Percentiles rank a stretch among this genome's conserved stretches.
Conservation (phyloP, 2,329 filamentous ascomycete genomes). For the Paecilomyces sp. region DNA sequence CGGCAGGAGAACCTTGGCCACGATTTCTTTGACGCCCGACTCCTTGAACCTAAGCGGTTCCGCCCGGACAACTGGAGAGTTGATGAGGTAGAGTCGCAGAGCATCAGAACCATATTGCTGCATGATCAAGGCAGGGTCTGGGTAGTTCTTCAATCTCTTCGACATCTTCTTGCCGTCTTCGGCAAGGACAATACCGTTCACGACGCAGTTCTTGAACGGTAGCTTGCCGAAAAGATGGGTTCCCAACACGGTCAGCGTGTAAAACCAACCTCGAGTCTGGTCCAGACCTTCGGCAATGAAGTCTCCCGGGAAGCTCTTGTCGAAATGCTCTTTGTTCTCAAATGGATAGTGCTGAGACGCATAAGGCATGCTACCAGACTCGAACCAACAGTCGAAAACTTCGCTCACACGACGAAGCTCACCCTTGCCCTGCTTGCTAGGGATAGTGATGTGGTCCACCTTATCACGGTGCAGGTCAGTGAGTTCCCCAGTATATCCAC, state of each 20-base stretch:
- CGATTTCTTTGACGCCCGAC: slow-evolving; percentile 85
- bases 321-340: slow-evolving; percentile 74
- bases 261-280: slow-evolving; percentile 96
- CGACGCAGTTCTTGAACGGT: slow-evolving; percentile 93
- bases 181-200: slow-evolving; percentile 88
- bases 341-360: slow-evolving; percentile 88
- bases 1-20: slow-evolving; percentile 81
- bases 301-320: slow-evolving; percentile 77
- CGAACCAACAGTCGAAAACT: slow-evolving; percentile 96
- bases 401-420: slow-evolving; percentile 73
- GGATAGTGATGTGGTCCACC: slow-evolving; percentile 90
- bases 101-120: slow-evolving; percentile 86
- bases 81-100: slow-evolving; percentile 90
- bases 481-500: slow-evolving; percentile 76
- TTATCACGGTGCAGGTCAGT: slow-evolving; percentile 87
- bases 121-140: slow-evolving; percentile 77
- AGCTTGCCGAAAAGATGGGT: slow-evolving; percentile 78
- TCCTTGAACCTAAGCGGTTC: slow-evolving; percentile 91
- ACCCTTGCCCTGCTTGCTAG: slow-evolving; percentile 80
- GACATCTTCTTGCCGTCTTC: slow-evolving; percentile 99
- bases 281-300: slow-evolving; percentile 93
- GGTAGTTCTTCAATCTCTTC: slow-evolving; percentile 93
- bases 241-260: slow-evolving; percentile 81
- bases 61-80: slow-evolving; percentile 87
- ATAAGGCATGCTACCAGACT: slow-evolving; percentile 94